phyloP scores from a whole-genome alignment of 495 filamentous ascomycete genomes.

The Talaromyces thailandensis region DNA sequence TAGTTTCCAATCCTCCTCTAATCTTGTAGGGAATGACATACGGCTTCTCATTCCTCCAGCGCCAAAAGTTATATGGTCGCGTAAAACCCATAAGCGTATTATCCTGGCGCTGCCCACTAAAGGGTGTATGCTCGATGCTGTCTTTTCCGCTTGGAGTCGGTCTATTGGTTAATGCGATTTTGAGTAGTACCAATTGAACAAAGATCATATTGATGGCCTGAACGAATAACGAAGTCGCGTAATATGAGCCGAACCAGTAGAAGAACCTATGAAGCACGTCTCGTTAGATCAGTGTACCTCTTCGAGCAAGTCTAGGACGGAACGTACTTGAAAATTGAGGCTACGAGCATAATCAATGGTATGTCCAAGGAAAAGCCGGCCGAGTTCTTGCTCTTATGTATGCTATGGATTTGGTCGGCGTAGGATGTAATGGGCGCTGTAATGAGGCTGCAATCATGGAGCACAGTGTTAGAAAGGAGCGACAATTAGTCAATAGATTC shows the following conservation, averaged over 20 bases:
- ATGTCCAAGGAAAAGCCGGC: conserved; percentile 88
- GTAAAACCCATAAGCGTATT: conserved; percentile 16
- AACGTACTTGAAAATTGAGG: conserved; percentile 78
- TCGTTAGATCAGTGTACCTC: background rate
- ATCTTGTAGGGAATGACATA: conserved; percentile 29
- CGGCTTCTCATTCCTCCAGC: conserved; percentile 76
- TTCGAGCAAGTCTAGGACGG: background rate
- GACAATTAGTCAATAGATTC: background rate
- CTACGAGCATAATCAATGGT: conserved; percentile 93
- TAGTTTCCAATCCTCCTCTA: background rate
- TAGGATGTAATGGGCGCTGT: conserved; percentile 81
- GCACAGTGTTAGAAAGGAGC: conserved; percentile 11
- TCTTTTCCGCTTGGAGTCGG: conserved; percentile 53
- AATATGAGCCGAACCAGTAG: conserved; percentile 88
- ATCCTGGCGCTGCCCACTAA: conserved; percentile 20
- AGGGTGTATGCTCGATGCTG: conserved; percentile 36
- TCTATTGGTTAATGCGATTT: conserved; percentile 83
- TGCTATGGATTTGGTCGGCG: conserved; percentile 83
- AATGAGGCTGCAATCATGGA: conserved; percentile 44
- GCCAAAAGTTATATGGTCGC: conserved; percentile 89
- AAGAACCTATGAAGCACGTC: conserved; percentile 54
- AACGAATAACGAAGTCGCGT: conserved; percentile 67
- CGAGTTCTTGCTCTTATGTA: conserved; percentile 71
- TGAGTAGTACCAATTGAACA: conserved; percentile 74
- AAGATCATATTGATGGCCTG: conserved; percentile 82